Base-by-base conservation (phyloP, 345 rosid genomes). In the Linum lewisii region DNA sequence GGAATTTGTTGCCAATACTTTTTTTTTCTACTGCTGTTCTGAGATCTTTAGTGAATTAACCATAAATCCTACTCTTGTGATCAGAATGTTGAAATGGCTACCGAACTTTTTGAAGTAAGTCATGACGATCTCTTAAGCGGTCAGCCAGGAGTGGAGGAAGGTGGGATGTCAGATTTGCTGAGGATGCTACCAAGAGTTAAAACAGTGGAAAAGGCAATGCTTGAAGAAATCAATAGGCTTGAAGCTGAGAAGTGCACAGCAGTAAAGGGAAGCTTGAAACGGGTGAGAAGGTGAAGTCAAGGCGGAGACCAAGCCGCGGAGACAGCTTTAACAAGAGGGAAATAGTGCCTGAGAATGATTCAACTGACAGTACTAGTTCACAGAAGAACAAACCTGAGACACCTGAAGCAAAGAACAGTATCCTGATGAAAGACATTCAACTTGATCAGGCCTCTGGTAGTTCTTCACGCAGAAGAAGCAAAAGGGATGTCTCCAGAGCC, bases 121-220 rank as follows among this genome's bases (percentile, higher is more conserved):
- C 51, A 47, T 62, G 65, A 67, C 61, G 83, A 72, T 36, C 54
- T 64, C 57, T 60, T 59, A 62, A 69, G 54, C 57, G 73, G 62
- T 53, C 59, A 63, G 59, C 63, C 51, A 64, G 22, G 67, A 26
- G 66, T 42, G 11, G 54, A 60, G 65, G 52, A 72, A n/a, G 79
- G 63, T 68, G 86, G 77, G 65, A 63, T 77, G 73, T 75, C 77
- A 26, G 79, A 79, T 61, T 75, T 81, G 73, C 73, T 72, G 71
- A 72, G 77, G 71, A 75, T 81, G 71, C 81, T 78, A 62, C 66
- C 74, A 42, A 72, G 74, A 65, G 72, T 78, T 24, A 75, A 74
- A 65, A 82, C 78, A 56, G 78, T 84, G 60, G 88, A 63, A 44
- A 63, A 62, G 52, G 64, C 64, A 2, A 47, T 66, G 64, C 24